Evolutionary conservation across 768 basidiomycete genomes (phyloP).

Genomic region (Lactarius akahatsu): DNA sequence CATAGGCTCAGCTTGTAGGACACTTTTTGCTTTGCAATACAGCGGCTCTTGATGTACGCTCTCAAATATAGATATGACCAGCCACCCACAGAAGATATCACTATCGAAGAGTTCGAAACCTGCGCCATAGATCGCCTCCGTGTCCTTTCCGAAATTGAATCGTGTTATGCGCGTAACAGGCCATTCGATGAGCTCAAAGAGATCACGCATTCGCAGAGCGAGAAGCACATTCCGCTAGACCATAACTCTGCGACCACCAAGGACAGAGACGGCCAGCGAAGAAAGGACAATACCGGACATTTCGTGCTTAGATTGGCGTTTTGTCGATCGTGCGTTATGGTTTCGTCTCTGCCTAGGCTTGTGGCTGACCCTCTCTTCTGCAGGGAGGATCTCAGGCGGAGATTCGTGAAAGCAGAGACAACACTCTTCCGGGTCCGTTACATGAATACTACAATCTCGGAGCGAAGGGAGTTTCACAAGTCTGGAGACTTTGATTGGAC

Average conservation of each 20-base stretch:
- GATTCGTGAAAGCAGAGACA: constrained; percentile 88
- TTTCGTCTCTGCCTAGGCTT: constrained; percentile 29
- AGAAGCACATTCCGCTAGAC: constrained; percentile 74
- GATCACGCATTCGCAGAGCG: constrained; percentile 61
- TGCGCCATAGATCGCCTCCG: constrained; percentile 86
- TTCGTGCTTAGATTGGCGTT: constrained; percentile 94
- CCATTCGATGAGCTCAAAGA: constrained; percentile 73
- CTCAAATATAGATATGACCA: constrained; percentile 65
- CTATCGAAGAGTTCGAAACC: constrained; percentile 92
- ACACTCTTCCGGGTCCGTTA: constrained; percentile 83
- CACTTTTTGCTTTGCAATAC: background rate
- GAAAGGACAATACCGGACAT: constrained; percentile 86
- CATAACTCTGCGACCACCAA: constrained; percentile 49
- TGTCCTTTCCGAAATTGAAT: constrained; percentile 87
- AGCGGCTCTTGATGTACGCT: background rate
- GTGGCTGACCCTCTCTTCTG: background rate
- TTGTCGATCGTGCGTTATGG: constrained; percentile 78
- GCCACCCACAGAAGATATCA: constrained; percentile 85
- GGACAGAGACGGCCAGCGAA: constrained; percentile 61
- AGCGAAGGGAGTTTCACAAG: constrained; percentile 64
- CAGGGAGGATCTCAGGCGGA: constrained; percentile 85
- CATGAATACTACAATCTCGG: constrained; percentile 56
- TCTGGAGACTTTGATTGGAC: constrained; percentile 66
- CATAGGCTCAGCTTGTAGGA: constrained; percentile 75
- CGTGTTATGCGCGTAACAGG: constrained; percentile 80